Evolutionary conservation across 2,329 filamentous ascomycete species (phyloP).

Genomic region (Trichoderma simmonsii): DNA sequence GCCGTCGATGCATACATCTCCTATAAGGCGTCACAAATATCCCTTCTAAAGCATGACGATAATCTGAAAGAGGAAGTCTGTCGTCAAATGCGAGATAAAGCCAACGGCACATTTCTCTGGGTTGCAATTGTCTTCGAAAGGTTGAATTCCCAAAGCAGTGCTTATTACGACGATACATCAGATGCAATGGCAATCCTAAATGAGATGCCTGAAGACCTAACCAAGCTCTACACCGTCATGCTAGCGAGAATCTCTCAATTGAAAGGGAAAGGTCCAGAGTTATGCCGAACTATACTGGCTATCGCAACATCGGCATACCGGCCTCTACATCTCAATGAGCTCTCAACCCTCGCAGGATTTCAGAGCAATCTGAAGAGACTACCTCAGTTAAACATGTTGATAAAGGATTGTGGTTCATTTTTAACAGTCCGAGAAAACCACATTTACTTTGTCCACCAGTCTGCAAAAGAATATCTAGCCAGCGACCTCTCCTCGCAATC

Average conservation of each 20-base stretch:
- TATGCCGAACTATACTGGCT: neutral
- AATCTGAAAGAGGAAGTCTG: neutral
- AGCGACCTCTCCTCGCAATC: slow-evolving; percentile 21
- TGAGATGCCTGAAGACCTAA: neutral
- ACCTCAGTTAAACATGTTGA: neutral
- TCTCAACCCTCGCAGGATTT: neutral
- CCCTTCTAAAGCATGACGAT: neutral
- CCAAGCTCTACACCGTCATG: neutral
- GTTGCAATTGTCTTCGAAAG: slow-evolving; percentile 23
- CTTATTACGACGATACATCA: neutral
- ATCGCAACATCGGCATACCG: neutral
- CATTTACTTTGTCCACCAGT: slow-evolving; percentile 42
- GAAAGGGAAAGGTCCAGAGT: neutral
- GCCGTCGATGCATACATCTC: slow-evolving; percentile 2
- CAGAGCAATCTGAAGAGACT: neutral
- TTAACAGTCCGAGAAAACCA: slow-evolving; percentile 31
- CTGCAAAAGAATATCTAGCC: slow-evolving; percentile 43
- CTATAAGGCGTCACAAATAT: neutral
- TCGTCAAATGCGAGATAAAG: slow-evolving; percentile 28
- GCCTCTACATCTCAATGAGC: neutral
- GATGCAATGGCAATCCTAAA: neutral
- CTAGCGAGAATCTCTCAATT: neutral
- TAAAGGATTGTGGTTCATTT: slow-evolving; percentile 38
- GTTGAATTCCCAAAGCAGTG: slow-evolving; percentile 14
- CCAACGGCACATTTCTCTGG: slow-evolving; percentile 34